Percentiles rank a stretch among this genome's conserved stretches.
phyloP scores from a whole-genome alignment of 2,329 filamentous ascomycete genomes.

The Epichloe festucae region DNA sequence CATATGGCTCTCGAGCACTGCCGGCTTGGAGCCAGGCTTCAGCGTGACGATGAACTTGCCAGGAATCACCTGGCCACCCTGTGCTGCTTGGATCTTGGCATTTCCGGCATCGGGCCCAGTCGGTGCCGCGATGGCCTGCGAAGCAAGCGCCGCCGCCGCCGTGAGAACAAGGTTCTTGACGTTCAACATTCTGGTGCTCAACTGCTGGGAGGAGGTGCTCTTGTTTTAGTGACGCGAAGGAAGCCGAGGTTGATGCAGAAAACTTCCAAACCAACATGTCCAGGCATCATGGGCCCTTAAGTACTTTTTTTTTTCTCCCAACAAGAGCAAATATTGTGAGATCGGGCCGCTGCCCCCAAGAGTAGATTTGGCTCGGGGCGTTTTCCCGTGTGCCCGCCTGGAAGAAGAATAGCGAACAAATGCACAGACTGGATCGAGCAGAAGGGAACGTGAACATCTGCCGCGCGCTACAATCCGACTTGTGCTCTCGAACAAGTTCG shows the following conservation, averaged over 20 bases:
- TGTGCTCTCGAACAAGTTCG: too few relatives aligned
- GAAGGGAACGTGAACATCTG: too few relatives aligned
- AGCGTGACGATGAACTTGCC: constrained; percentile 49
- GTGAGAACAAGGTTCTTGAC: constrained; percentile 15
- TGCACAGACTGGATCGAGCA: background rate
- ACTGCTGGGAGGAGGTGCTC: background rate
- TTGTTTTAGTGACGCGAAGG: constrained; percentile 1
- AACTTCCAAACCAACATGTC: background rate
- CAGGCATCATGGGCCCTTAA: background rate
- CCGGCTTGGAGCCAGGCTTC: constrained; percentile 33
- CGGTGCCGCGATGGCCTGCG: constrained; percentile 12
- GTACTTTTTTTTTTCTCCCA: background rate
- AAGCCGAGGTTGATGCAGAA: background rate
- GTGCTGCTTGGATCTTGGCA: background rate
- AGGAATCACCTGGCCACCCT: constrained; percentile 16
- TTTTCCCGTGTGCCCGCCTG: too few relatives aligned
- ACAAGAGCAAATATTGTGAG: background rate
- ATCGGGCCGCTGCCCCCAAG: background rate
- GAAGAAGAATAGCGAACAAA: background rate
- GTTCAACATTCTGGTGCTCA: constrained; percentile 15
- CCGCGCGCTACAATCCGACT: too few relatives aligned
- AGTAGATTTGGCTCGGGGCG: background rate
- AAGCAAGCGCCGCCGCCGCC: constrained; percentile 12
- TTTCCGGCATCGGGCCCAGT: constrained; percentile 6
- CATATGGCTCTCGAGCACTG: constrained; percentile 34